Base-by-base conservation (phyloP, 2,329 filamentous ascomycete species). In the Verticillium longisporum region DNA sequence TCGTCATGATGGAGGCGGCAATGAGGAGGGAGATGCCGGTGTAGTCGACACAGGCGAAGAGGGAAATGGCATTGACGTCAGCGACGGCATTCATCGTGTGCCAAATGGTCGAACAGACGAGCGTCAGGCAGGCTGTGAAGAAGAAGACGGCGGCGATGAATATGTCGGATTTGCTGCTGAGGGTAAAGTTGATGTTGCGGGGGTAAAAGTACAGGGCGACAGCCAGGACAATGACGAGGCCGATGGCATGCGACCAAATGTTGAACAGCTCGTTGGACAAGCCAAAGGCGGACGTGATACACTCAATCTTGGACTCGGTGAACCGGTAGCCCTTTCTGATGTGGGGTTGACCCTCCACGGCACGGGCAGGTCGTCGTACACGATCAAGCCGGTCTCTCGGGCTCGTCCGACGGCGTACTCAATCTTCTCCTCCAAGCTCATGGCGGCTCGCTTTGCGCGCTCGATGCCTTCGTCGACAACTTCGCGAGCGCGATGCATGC, bases 71-170 rank as follows among this genome's bases (percentile, higher is more conserved):
- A 21, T 87, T 86, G 69, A 96, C 88, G 67, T 96, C 91, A 18
- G 94, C 92, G 60, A 98, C 96, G 68, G 91, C 92, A 78, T 94
- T 97, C 92, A 99, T 98, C 32, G 95, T 97, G 78, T 99, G 95
- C 95, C 95, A 99, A 71, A 98, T 87, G 65, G 89, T 94, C 64
- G 90, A 96, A 86, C 95, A 99, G 71, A 94, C 87, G 60, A 99
- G 85, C 70, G 94, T 98, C 75, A 98, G 92, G 80, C 88, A 92
- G 55, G 95, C 95, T 56, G 94, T 95, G 71, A 96, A 91, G 79
- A 99, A 97, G 82, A 99, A 99, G 66, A 96, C 84, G 26, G 90
- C 92, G 0, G 94, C 93, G 64, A 99, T 92, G 70, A 95, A 84
- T 62, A 98, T 86, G 72, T 99, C 95, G 57, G 90, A 86, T 60